Base-by-base conservation (phyloP, 495 filamentous ascomycete species). In the Penicillium antarcticum region DNA sequence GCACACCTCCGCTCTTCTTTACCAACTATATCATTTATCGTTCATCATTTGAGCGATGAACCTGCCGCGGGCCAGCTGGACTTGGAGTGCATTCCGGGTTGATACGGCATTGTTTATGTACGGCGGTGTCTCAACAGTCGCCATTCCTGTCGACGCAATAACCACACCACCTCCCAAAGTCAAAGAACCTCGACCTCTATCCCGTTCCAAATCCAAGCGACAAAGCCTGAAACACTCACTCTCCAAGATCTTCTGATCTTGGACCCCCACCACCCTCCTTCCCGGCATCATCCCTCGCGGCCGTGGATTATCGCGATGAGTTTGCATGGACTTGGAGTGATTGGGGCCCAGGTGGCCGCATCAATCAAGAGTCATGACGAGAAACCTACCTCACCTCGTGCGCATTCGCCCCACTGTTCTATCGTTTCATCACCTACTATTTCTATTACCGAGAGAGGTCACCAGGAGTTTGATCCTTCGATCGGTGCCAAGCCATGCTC, bases 401-500 rank as follows among this genome's bases (percentile, higher is more conserved):
- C 53, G 13, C 38, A 29, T 1, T 58, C 60, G 1, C 47, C 56
- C 8, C 36, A 49, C 10, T 23, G 39, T 9, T 65, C 64, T 1
- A 32, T 62, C 9, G 54, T 62, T 12, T 63, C 65, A 23, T 59
- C 52, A 1, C 62, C 62, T 29, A 48, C 39, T 13, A 34, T 51
- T 29, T 29, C 26, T 9, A 29, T 29, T 7, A 29, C 26, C 5
- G 31, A 42, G 38, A 31, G 57, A 62, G 17, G 38, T 19, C 14
- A 33, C n/a, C 48, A 31, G 24, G 72, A 77, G 11, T 77, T 69
- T 53, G 71, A 77, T 47, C 74, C 74, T 11, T 59, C 51, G 10
- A 44, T 73, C 36, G 68, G 67, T 35, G 73, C 75, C 32, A 75
- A 76, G 32, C 81, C 81, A 14, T 82, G 64, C 59, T 83, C 80